Evolutionary conservation across 768 basidiomycete genomes (phyloP).

Genomic region (Tricholoma flavovirens): DNA sequence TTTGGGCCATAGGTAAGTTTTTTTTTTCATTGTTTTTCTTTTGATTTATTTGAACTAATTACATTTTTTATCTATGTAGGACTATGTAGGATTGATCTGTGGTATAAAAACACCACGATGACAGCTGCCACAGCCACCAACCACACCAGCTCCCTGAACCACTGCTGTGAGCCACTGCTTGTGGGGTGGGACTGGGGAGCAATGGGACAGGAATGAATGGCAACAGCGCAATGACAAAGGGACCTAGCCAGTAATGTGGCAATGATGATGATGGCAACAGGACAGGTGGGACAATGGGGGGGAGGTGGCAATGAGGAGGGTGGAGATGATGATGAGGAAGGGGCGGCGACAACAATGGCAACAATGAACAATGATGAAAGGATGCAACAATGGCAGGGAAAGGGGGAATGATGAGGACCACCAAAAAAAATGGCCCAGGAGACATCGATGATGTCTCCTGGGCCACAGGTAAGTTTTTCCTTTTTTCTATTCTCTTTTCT

Average conservation of each 20-base stretch:
- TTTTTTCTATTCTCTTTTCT: no score
- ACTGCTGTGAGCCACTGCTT: neutral
- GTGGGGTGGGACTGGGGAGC: neutral
- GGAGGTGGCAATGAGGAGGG: neutral
- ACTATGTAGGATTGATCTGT: no score
- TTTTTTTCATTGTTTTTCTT: no score
- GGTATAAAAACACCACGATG: no score
- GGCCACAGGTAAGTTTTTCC: neutral
- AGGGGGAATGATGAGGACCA: neutral
- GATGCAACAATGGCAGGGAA: neutral
- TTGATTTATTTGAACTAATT: no score
- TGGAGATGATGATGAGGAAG: neutral
- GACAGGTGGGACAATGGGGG: neutral
- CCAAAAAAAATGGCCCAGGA: neutral
- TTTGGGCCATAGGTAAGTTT: no score
- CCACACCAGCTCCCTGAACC: neutral
- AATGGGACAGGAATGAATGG: neutral
- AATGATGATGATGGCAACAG: neutral
- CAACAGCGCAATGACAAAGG: neutral
- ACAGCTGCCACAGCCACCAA: neutral
- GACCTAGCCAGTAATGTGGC: no score
- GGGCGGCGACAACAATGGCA: neutral
- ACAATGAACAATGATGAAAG: neutral
- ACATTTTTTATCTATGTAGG: no score
- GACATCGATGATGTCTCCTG: neutral